A percentile compares a stretch with the other conserved stretches of the same genome.
phyloP scores from a whole-genome alignment of 169 alveolate genomes.

The Eimeria sp. region DNA sequence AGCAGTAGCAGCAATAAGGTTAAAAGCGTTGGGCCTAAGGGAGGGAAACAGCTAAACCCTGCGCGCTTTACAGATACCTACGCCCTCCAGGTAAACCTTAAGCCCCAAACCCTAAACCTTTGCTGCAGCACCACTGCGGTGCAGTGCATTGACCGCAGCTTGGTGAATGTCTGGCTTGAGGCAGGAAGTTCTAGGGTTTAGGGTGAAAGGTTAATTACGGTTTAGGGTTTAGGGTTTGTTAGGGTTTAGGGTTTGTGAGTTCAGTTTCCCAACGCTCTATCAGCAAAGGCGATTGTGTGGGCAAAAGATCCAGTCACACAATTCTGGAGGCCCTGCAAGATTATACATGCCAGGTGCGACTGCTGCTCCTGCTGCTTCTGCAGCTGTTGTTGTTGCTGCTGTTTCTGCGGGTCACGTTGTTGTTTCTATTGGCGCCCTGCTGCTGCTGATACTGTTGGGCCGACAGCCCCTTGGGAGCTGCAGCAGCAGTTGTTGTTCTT shows the following conservation, averaged over 20 bases:
- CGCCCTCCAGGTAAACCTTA: conserved; percentile 44
- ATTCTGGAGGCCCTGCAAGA: conserved; percentile 75
- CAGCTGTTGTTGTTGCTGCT: conserved; percentile 19
- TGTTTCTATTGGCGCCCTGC: background rate
- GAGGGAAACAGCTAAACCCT: conserved; percentile 56
- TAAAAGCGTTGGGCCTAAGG: conserved; percentile 48
- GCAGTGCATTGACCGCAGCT: background rate
- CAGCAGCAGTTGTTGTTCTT: background rate
- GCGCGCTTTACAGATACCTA: conserved; percentile 64
- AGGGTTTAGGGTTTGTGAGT: conserved; percentile 23
- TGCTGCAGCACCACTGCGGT: background rate
- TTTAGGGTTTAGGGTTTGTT: background rate
- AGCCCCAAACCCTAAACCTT: conserved; percentile 2
- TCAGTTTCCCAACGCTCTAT: conserved; percentile 84
- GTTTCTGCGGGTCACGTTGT: background rate
- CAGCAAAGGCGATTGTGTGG: conserved; percentile 83
- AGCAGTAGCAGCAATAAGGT: conserved; percentile 55
- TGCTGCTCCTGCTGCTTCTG: conserved; percentile 50
- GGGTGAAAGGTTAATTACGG: background rate
- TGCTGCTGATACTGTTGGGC: background rate
- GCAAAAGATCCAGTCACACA: conserved; percentile 62
- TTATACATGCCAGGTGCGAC: conserved; percentile 82
- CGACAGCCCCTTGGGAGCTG: background rate
- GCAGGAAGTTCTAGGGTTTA: background rate
- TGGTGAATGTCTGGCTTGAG: background rate